A percentile compares a stretch with the other conserved stretches of the same genome.
Evolutionary conservation across 2,329 filamentous ascomycete genomes (phyloP).

Genomic region (Xylariales sp.): DNA sequence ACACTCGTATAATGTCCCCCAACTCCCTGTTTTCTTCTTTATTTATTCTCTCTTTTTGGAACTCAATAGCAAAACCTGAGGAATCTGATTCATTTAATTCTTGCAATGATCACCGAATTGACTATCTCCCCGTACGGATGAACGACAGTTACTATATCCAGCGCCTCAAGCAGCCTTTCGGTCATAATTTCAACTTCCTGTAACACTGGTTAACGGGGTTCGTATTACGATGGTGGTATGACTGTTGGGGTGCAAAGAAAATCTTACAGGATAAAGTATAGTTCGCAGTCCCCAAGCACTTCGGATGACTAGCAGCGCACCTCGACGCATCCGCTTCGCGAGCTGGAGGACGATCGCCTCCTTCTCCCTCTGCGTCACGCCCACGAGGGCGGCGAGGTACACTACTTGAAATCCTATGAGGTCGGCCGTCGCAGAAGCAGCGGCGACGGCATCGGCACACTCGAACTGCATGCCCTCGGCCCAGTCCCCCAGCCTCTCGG

Average conservation of each 20-base stretch:
- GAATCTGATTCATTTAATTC: too few species aligned
- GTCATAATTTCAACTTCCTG: conserved; percentile 34
- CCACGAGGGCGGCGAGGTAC: conserved; percentile 46
- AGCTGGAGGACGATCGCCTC: conserved; percentile 31
- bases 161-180: conserved; percentile 21
- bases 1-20: too few species aligned
- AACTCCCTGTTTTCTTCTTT: too few species aligned
- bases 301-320: conserved; percentile 39
- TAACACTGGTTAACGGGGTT: not conserved
- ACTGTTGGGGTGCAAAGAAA: not conserved
- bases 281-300: conserved; percentile 38
- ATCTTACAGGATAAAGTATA: conserved; percentile 42
- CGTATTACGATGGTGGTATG: not conserved
- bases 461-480: conserved; percentile 29
- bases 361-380: conserved; percentile 35
- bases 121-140: conserved; percentile 46
- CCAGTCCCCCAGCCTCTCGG: conserved; percentile 23
- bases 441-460: conserved; percentile 25
- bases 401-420: conserved; percentile 38
- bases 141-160: conserved; percentile 35
- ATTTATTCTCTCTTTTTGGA: too few species aligned
- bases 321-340: conserved; percentile 31
- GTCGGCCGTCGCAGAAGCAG: conserved; percentile 8
- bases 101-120: conserved; percentile 41
- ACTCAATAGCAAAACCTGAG: too few species aligned